Base-by-base conservation (phyloP, 768 basidiomycete species). In the Tylopilus sp. region DNA sequence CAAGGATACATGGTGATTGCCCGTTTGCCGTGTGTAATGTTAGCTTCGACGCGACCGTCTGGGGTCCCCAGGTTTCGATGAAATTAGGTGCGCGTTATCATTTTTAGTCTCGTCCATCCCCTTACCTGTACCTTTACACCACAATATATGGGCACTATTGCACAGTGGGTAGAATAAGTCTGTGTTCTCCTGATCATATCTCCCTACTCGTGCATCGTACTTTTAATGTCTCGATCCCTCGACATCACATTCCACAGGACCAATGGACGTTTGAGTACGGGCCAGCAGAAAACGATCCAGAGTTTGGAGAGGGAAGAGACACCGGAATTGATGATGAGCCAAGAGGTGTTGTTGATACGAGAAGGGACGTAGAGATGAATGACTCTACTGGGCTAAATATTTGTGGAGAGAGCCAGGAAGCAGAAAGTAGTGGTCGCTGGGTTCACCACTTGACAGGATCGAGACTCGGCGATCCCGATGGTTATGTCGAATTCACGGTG, bases 191-290 rank as follows among this genome's bases (percentile, higher is more conserved):
- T 1, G 93, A 95, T 64, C 95, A 98, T 62, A 77, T 97, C 48
- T 91, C 93, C 1, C 76, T 98, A 16, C 88, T 98, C 30, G 78
- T 94, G 4, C 90, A 94, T 61, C 83, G 85, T 24, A 97, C 91
- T 7, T 98, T 97, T 77, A 98, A 98, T 69, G 88, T 90, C 17
- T 95, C 95, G 19, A 94, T 98, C 70, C 94, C 95, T 3, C 83
- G 89, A 51, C 83, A 90, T 64, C 93, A 97, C 67, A 93, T 98
- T 58, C 90, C 91, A 3, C 76, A 74, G 25, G 85, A 87, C 29
- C 70, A 79, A 54, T 95, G 90, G 86, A 79, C 83, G 52, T 98
- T 96, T 63, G 89, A 95, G 69, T 88, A 92, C 58, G 91, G 86
- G 5, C 78, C 88, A 0, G 83, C 85, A 12, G 88, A 89, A 65